Base-by-base conservation (phyloP, 495 filamentous ascomycete species). In the Schizothecium vesticola region DNA sequence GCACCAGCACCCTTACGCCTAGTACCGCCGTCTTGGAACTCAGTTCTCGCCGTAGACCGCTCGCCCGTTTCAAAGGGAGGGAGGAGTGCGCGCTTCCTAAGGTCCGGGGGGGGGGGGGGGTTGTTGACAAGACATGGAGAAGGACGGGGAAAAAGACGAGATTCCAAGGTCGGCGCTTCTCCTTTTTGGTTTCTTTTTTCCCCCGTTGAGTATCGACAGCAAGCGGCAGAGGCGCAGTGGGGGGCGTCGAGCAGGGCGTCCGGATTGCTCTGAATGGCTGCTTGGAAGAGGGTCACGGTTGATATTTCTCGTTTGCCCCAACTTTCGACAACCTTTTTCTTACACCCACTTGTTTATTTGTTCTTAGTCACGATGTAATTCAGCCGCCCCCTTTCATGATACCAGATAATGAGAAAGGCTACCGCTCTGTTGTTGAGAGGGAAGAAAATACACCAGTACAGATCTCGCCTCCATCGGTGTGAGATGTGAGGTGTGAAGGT, bases 311-410 rank as follows among this genome's bases (percentile, higher is more conserved):
- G 13, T 61, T 31, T n/a, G 21, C 21, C 43, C 61, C 63, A 22
- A 51, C 43, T 43, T 61, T 62, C 62, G 66, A 68, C 28, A 51
- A 56, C 60, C 59, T 66, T 70, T 74, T 66, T 66, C 63, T 74
- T 77, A 69, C 72, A 57, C 61, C 31, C 69, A 72, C 70, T 63
- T 63, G 61, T 71, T 69, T 70, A 67, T 69, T 75, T 64, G 56
- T 63, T 70, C 69, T 71, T 80, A 80, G 76, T 74, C 75, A 77
- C 73, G 78, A 81, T 83, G 77, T 83, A 83, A 83, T 82, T 79
- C 76, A 72, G 76, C 68, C 75, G 63, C 71, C 73, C 43, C 74
- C 73, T 74, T 74, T 74, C 72, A 78, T 78, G 77, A 79, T 79
- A 79, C 77, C 77, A 79, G 72, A 75, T 79, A 78, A 79, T 79